Evolutionary conservation across 176 grass and related monocot species (phyloP), one percentile per base, ranked within the genome.

Genomic region (Musa beccarii): DNA sequence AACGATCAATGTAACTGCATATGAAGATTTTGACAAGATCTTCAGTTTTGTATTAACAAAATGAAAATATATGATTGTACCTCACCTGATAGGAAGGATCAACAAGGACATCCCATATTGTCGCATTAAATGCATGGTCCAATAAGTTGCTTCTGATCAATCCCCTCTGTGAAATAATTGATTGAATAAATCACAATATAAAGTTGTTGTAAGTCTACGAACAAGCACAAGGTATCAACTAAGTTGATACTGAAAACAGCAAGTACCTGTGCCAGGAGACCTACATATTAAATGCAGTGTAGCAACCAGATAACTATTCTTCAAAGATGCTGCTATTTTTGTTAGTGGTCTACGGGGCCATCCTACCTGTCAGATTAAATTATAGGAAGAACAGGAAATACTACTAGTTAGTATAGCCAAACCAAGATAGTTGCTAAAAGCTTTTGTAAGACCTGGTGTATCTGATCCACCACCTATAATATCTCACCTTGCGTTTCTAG

Each of bases 51-150:
- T 21, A 19, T 62, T 3, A 17, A 62, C 34, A 43, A 43, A 43
- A 43, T 43, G 34, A 43, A 43, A 43, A 43, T 43, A 43, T 43
- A 43, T 5, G 34, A 43, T 43, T 43, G 57, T 62, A 20, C 20
- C 12, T 19, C 20, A 96, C 92, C 86, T 96, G 89, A 71, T 96
- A 96, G 2, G 92, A 96, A 69, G 92, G 92, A 84, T 96, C 92
- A 10, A 96, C 89, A 75, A 96, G 89, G 57, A 96, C 89, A 78
- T 96, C 92, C 92, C 92, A 96, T 56, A 96, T 96, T 64, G 92
- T 96, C 68, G 89, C 92, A 86, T 96, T 96, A 82, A 96, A 96
- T 63, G 85, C 92, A 69, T 96, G 92, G 81, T 96, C 92, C 92
- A 70, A 96, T 89, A 17, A 96, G 89, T 66, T 81, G 82, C 69